A percentile compares a stretch with the other conserved stretches of the same genome.
phyloP scores from a whole-genome alignment of 495 filamentous ascomycete genomes.

The Aspergillus asperescens region DNA sequence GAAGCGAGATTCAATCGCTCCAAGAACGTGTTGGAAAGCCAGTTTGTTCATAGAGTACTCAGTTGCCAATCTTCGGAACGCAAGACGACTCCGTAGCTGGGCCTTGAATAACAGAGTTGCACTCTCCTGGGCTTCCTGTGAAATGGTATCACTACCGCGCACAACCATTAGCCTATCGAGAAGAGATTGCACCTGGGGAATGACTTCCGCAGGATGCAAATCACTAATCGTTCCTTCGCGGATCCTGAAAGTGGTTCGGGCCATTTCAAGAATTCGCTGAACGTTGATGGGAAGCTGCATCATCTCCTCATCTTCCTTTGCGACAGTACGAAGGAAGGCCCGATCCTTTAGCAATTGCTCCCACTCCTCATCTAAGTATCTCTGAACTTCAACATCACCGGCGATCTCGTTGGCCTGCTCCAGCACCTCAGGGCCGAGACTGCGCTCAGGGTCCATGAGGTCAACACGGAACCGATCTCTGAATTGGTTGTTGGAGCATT shows the following conservation, averaged over 20 bases:
- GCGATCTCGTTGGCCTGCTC: conserved; percentile 83
- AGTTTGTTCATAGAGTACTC: conserved; percentile 82
- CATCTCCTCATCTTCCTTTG: conserved; percentile 65
- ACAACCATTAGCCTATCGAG: conserved; percentile 76
- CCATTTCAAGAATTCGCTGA: conserved; percentile 80
- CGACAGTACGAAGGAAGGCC: conserved; percentile 62
- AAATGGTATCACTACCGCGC: conserved; percentile 75
- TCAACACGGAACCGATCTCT: conserved; percentile 81
- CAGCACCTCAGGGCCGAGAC: conserved; percentile 59
- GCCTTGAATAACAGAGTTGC: conserved; percentile 88
- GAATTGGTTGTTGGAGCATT: conserved; percentile 65
- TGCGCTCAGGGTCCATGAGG: conserved; percentile 78
- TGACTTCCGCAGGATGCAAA: conserved; percentile 81
- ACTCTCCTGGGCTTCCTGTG: conserved; percentile 78
- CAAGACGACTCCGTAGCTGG: conserved; percentile 79
- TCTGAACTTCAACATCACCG: conserved; percentile 79
- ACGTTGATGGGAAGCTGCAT: conserved; percentile 92
- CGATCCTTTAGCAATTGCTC: conserved; percentile 72
- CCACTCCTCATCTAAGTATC: conserved; percentile 81
- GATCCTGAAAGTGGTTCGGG: conserved; percentile 84
- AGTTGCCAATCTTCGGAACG: conserved; percentile 84
- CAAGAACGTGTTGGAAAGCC: conserved; percentile 87
- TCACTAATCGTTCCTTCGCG: conserved; percentile 80
- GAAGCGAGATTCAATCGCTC: conserved; percentile 86
- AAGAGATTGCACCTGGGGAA: conserved; percentile 71